Conservation (phyloP, 2,329 filamentous ascomycete genomes). For the Chrysoporthe deuterocubensis region DNA sequence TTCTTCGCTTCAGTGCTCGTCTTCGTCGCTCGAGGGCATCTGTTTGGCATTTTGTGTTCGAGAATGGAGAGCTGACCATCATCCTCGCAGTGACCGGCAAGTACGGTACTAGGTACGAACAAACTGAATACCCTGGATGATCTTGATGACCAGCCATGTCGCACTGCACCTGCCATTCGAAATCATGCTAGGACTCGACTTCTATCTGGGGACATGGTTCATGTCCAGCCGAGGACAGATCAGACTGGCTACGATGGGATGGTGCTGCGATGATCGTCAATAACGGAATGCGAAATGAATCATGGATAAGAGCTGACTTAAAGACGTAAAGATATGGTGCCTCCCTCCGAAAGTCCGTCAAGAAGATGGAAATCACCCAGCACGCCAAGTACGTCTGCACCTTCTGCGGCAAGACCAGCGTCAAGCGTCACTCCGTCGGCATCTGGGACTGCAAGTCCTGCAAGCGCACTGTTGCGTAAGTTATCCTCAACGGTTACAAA, state of each 20-base stretch:
- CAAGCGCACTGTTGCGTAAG: constrained; percentile 80
- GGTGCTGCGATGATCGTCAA: constrained; percentile 14
- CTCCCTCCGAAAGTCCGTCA: constrained; percentile 98
- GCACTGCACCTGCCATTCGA: background rate
- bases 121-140: constrained; percentile 32
- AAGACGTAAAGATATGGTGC: constrained; percentile 81
- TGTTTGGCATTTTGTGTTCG: background rate
- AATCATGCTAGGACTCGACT: background rate
- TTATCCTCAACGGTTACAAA: constrained; percentile 39
- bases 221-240: background rate
- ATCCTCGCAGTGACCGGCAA: constrained; percentile 91
- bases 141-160: background rate
- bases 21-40: constrained; percentile 4
- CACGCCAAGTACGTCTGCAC: constrained; percentile 97
- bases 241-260: background rate
- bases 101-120: constrained; percentile 90
- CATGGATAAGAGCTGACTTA: constrained; percentile 34
- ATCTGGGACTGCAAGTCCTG: constrained; percentile 83
- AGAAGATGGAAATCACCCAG: constrained; percentile 99
- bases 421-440: constrained; percentile 87
- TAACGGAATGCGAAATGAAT: background rate
- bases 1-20: background rate
- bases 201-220: background rate
- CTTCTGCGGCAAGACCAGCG: constrained; percentile 97
- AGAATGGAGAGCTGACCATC: constrained; percentile 20